phyloP scores from a whole-genome alignment of 495 filamentous ascomycete species.

The Jackrogersella multiformis region DNA sequence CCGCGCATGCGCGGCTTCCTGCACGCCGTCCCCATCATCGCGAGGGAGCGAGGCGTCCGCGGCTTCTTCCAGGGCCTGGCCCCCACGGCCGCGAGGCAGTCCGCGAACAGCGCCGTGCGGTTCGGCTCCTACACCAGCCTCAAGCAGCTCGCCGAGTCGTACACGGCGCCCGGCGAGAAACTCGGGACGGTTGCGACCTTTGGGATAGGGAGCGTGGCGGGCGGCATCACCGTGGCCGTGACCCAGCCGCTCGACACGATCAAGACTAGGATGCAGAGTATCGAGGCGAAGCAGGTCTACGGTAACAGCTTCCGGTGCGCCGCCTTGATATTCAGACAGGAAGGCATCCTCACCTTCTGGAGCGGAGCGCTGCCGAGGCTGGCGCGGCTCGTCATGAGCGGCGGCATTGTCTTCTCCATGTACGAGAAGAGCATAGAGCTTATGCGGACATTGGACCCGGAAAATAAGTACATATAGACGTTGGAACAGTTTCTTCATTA shows the following conservation, averaged over 20 bases:
- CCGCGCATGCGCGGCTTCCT: conserved; percentile 92
- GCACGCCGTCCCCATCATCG: conserved; percentile 87
- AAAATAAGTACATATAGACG: conserved; percentile 79
- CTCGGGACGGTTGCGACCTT: conserved; percentile 90
- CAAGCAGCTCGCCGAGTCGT: conserved; percentile 89
- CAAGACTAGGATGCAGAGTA: conserved; percentile 98
- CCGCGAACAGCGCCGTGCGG: conserved; percentile 89
- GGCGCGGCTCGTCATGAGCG: conserved; percentile 84
- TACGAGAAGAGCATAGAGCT: conserved; percentile 97
- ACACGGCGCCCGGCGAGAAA: conserved; percentile 94
- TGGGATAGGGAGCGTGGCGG: conserved; percentile 87
- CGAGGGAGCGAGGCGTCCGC: conserved; percentile 81
- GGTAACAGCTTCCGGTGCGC: conserved; percentile 91
- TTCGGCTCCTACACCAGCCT: conserved; percentile 91
- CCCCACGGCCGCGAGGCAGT: conserved; percentile 92
- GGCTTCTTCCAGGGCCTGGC: conserved; percentile 98
- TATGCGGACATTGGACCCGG: conserved; percentile 82
- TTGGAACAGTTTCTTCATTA: conserved; percentile 11
- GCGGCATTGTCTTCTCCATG: conserved; percentile 98
- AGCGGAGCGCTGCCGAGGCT: conserved; percentile 88
- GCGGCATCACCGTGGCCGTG: conserved; percentile 90
- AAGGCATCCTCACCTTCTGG: conserved; percentile 92
- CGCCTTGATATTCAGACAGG: conserved; percentile 82
- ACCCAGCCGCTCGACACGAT: conserved; percentile 94
- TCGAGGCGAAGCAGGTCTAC: conserved; percentile 84